A percentile compares a stretch with the other conserved stretches of the same genome.
These are phyloP conservation scores for Vaccinium vitisidaea DNA, from an alignment of 148 eudicot species.

Conservation along the genomic window DNA sequence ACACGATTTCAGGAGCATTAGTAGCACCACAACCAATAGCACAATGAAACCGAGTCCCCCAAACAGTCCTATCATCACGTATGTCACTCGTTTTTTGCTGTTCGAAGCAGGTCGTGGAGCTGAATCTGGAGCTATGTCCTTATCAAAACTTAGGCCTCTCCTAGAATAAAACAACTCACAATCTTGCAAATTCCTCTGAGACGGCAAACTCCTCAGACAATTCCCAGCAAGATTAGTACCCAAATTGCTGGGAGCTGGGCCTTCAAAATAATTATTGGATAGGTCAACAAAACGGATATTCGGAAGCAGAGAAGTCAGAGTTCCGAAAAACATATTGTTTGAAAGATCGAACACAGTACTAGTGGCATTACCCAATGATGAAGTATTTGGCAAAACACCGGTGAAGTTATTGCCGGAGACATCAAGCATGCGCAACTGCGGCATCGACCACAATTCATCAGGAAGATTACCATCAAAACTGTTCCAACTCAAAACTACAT, in stretches of 20 bases:
- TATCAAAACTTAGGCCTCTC: conserved; percentile 22
- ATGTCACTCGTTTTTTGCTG: conserved; percentile 22
- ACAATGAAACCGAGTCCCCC: conserved; percentile 41
- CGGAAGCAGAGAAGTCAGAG: conserved; percentile 17
- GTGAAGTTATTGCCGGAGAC: conserved; percentile 37
- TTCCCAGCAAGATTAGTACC: conserved; percentile 12
- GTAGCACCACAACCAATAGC: conserved; percentile 19
- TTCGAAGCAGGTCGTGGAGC: neutral
- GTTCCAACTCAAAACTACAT: conserved; percentile 23
- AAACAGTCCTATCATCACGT: conserved; percentile 35
- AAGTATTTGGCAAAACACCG: conserved; percentile 21
- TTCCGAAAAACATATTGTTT: conserved; percentile 37
- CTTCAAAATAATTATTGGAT: conserved; percentile 37
- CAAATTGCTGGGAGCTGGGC: conserved; percentile 15
- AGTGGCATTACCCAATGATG: conserved; percentile 8
- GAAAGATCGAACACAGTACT: conserved; percentile 30
- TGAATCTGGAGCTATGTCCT: conserved; percentile 11
- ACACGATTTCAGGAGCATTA: conserved; percentile 25
- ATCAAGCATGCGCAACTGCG: conserved; percentile 27
- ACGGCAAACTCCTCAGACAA: conserved; percentile 23
- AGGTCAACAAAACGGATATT: conserved; percentile 24
- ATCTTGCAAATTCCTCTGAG: conserved; percentile 29
- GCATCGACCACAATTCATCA: conserved; percentile 15
- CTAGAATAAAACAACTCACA: conserved; percentile 31
- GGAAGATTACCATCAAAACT: conserved; percentile 23